Conservation (phyloP, 2,329 filamentous ascomycete genomes). For the Polychaeton citri region DNA sequence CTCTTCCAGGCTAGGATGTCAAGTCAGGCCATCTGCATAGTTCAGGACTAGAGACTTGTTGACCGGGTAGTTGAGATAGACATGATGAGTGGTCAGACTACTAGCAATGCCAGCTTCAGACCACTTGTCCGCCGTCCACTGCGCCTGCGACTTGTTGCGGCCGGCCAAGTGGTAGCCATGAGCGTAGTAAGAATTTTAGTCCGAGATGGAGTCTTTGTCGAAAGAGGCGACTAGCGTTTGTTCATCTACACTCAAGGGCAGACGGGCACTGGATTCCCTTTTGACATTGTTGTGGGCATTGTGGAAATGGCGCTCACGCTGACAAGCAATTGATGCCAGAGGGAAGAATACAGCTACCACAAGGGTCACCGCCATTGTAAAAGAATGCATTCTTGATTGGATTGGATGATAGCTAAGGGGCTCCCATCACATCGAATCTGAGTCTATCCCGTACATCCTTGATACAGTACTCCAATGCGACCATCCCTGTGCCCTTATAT, state of each 20-base stretch:
- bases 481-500: no score
- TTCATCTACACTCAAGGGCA: no score
- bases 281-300: conserved; percentile 2
- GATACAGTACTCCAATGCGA: no score
- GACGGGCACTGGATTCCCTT: conserved; percentile 13
- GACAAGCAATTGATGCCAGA: no score
- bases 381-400: no score
- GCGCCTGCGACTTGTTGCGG: conserved; percentile 32
- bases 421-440: no score
- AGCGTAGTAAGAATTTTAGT: conserved; percentile 27
- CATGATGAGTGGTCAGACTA: conserved; percentile 24
- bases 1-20: conserved; percentile 38
- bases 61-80: conserved; percentile 33
- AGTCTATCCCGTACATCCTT: no score
- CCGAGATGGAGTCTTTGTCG: conserved; percentile 24
- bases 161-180: conserved; percentile 32
- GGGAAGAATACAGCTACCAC: no score
- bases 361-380: no score
- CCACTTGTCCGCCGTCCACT: conserved; percentile 34
- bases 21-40: conserved; percentile 52
- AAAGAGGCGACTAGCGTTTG: conserved; percentile 27
- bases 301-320: no score
- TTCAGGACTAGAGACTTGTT: conserved; percentile 29
- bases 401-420: no score
- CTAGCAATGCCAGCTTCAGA: conserved; percentile 29